Evolutionary conservation across 441 rosid genomes (phyloP).

Genomic region (Pelargonium australe): DNA sequence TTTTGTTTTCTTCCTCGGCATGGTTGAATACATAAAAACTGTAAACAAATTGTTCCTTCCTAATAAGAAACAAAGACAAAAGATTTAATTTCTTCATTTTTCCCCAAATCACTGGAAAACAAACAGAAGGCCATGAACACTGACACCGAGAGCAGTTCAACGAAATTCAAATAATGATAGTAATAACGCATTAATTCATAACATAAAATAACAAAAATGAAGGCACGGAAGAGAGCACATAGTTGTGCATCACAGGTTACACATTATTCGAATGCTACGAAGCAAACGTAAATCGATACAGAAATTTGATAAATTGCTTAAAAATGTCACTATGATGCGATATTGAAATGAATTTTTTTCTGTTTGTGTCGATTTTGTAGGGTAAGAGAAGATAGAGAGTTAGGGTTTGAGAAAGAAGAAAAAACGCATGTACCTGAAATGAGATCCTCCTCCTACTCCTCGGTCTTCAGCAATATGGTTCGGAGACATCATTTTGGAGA

Average conservation of each 20-base stretch:
- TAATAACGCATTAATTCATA: no score
- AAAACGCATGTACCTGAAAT: slow-evolving; percentile 45
- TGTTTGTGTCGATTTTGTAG: not conserved
- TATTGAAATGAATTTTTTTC: not conserved
- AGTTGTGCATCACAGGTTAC: not conserved
- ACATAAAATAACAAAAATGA: no score
- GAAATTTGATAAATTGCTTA: not conserved
- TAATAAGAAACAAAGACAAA: slow-evolving; percentile 1
- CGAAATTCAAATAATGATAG: not conserved
- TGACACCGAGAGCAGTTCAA: not conserved
- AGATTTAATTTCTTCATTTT: not conserved
- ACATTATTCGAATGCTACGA: not conserved
- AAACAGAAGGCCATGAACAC: not conserved
- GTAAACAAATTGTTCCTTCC: not conserved
- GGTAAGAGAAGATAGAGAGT: not conserved
- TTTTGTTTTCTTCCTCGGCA: no score
- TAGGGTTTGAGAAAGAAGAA: slow-evolving; percentile 23
- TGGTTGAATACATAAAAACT: no score
- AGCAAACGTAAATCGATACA: not conserved
- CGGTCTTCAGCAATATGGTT: slow-evolving; percentile 65
- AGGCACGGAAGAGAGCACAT: no score
- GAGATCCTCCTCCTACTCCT: slow-evolving; percentile 37
- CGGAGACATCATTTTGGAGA: slow-evolving; percentile 62
- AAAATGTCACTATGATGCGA: not conserved
- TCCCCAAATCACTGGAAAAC: not conserved